Evolutionary conservation across 768 basidiomycete genomes (phyloP).

Genomic region (Termitomyces sp.): DNA sequence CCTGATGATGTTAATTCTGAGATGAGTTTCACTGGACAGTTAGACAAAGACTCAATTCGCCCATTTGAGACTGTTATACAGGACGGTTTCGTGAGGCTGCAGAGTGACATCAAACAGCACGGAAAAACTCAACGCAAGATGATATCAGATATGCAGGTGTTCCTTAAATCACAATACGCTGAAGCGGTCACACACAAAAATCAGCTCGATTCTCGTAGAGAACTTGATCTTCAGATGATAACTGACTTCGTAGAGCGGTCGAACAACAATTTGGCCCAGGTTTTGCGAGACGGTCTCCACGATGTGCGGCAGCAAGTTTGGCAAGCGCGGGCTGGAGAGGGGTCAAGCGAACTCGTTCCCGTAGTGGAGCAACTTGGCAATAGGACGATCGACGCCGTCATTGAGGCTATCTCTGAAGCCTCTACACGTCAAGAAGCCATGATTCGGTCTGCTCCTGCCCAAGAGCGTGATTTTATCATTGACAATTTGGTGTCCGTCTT

Average conservation of each 20-base stretch:
- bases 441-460: conserved; percentile 36
- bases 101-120: conserved; percentile 28
- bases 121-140: conserved; percentile 41
- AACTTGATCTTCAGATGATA: conserved; percentile 74
- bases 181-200: conserved; percentile 53
- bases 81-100: conserved; percentile 55
- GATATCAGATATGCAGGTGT: conserved; percentile 58
- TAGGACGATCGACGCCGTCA: conserved; percentile 52
- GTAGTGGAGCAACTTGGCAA: conserved; percentile 54
- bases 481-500: conserved; percentile 55
- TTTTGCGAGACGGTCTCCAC: conserved; percentile 57
- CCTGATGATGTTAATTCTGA: conserved; percentile 36
- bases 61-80: conserved; percentile 61
- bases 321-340: conserved; percentile 20
- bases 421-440: conserved; percentile 54
- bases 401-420: conserved; percentile 52
- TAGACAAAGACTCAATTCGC: conserved; percentile 60
- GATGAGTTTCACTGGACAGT: conserved; percentile 46
- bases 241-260: conserved; percentile 64
- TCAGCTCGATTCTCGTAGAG: conserved; percentile 67
- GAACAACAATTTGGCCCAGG: conserved; percentile 51
- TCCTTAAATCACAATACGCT: conserved; percentile 64
- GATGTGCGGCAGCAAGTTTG: conserved; percentile 39
- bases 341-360: conserved; percentile 28
- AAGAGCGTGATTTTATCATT: conserved; percentile 55